These are phyloP conservation scores for Cylindrotheca fusiformis DNA, from an alignment of 108 stramenopile genomes.

Conservation along the genomic window DNA sequence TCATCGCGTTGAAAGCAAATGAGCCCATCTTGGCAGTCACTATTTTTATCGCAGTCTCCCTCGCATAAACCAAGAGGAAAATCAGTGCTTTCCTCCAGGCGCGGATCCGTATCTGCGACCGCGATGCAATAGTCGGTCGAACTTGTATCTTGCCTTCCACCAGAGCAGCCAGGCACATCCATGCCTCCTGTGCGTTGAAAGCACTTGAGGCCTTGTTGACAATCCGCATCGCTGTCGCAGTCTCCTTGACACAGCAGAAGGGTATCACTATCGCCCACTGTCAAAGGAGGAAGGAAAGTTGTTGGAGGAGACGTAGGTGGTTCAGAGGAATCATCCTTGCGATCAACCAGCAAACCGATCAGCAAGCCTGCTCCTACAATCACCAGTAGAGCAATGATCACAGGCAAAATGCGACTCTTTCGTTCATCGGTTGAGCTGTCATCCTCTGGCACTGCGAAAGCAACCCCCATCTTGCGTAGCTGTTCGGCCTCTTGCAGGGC, in stretches of 20 bases:
- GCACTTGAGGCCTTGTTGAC: conserved; percentile 32
- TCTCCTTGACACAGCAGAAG: conserved; percentile 21
- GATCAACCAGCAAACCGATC: no score
- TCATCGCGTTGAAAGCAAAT: conserved; percentile 26
- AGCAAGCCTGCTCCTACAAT: no score
- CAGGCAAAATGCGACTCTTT: no score
- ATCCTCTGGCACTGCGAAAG: no score
- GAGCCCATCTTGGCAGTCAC: conserved; percentile 20
- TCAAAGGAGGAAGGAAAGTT: neutral
- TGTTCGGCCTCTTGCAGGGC: no score
- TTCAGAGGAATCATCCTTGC: neutral
- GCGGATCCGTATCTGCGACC: neutral
- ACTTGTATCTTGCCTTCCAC: conserved; percentile 23
- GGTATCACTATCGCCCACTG: neutral
- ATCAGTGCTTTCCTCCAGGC: neutral
- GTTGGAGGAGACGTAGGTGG: neutral
- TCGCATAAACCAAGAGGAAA: conserved; percentile 21
- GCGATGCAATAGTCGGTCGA: conserved; percentile 31
- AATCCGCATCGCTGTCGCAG: conserved; percentile 38
- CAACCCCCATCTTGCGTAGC: no score
- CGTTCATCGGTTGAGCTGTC: no score
- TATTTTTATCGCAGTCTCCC: conserved; percentile 33
- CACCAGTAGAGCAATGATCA: no score
- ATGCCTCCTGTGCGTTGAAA: conserved; percentile 25
- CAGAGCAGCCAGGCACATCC: conserved; percentile 36